Evolutionary conservation across 805 yeast species (phyloP).

Genomic region (Nakazawaea holstii): DNA sequence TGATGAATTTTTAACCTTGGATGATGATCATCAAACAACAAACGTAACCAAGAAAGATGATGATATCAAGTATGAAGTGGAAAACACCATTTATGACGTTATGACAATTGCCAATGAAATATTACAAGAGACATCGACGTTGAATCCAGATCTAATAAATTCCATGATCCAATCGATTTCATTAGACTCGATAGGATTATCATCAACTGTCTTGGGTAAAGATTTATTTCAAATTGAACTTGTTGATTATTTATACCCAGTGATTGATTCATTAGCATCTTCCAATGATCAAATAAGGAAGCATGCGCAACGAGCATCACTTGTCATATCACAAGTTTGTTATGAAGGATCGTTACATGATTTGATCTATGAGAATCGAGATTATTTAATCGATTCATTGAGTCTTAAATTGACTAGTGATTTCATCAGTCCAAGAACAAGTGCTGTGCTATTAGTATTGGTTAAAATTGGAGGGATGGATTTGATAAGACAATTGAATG

Average conservation of each 20-base stretch:
- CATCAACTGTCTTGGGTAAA: conserved; percentile 24
- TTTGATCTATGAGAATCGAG: conserved; percentile 63
- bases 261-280: conserved; percentile 68
- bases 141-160: conserved; percentile 9
- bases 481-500: conserved; percentile 61
- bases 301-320: conserved; percentile 48
- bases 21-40: conserved; percentile 19
- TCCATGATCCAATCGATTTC: conserved; percentile 34
- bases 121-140: conserved; percentile 27
- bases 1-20: conserved; percentile 24
- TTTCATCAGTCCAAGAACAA: conserved; percentile 66
- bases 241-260: conserved; percentile 66
- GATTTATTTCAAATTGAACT: conserved; percentile 47
- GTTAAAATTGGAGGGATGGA: conserved; percentile 65
- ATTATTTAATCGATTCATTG: conserved; percentile 76
- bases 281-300: conserved; percentile 36
- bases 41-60: conserved; percentile 4
- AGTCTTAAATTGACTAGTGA: conserved; percentile 66
- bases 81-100: conserved; percentile 23
- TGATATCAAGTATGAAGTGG: conserved; percentile 11
- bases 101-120: conserved; percentile 38
- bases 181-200: conserved; percentile 35
- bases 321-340: conserved; percentile 42
- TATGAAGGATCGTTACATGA: conserved; percentile 52
- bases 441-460: conserved; percentile 64